A percentile compares a stretch with the other conserved stretches of the same genome.
Evolutionary conservation across 371 early-diverging fungal genomes (phyloP).

Genomic region (Zychaea mexicana): DNA sequence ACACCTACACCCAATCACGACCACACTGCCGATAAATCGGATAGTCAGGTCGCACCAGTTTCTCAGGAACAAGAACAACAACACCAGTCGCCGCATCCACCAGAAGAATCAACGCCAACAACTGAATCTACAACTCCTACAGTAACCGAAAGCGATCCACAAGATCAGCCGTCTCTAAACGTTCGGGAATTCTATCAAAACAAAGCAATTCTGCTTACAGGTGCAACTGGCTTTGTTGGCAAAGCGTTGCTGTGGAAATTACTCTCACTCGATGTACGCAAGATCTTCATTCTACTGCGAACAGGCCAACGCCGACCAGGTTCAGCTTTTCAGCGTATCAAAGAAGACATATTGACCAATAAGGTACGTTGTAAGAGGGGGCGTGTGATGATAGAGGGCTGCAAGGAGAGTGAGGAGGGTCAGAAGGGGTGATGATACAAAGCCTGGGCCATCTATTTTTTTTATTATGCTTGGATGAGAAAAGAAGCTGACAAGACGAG

Average conservation of each 20-base stretch:
- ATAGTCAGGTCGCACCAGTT: too few relatives aligned
- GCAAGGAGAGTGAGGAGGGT: not conserved
- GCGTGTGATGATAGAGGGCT: too few relatives aligned
- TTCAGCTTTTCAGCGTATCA: conserved; percentile 28
- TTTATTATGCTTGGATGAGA: too few relatives aligned
- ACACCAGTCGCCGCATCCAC: not conserved
- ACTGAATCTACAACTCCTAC: not conserved
- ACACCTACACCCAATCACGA: not conserved
- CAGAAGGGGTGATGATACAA: not conserved
- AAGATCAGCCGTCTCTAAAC: conserved; percentile 5
- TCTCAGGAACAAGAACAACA: too few relatives aligned
- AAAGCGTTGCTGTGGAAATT: conserved; percentile 63
- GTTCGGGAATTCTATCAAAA: conserved; percentile 32
- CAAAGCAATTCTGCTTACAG: conserved; percentile 57
- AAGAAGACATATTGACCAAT: conserved; percentile 46
- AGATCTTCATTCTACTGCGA: conserved; percentile 38
- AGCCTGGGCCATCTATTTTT: too few relatives aligned
- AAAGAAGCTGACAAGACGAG: not conserved
- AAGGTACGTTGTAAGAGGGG: conserved; percentile 26
- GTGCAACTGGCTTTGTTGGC: conserved; percentile 67
- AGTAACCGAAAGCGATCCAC: not conserved
- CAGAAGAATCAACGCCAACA: not conserved
- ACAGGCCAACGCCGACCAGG: conserved; percentile 20
- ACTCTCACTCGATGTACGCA: conserved; percentile 29
- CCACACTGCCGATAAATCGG: not conserved